These are phyloP conservation scores for Starmerella floricola DNA, from an alignment of 805 yeast genomes.

Conservation along the genomic window DNA sequence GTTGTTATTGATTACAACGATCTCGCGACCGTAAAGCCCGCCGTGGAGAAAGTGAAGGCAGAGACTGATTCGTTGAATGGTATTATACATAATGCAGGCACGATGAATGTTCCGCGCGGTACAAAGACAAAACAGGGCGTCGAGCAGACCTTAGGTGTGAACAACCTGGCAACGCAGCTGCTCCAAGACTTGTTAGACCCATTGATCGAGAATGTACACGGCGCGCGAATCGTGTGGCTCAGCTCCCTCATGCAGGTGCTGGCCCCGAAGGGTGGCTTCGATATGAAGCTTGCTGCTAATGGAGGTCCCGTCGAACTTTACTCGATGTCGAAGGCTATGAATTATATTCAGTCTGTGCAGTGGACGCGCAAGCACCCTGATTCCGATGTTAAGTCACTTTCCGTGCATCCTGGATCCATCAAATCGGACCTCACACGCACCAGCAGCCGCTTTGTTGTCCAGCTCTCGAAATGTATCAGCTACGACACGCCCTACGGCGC, in stretches of 20 bases:
- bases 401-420: conserved; percentile 36
- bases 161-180: conserved; percentile 37
- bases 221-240: conserved; percentile 37
- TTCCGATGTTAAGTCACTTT: conserved; percentile 27
- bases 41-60: conserved; percentile 12
- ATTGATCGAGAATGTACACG: conserved; percentile 29
- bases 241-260: conserved; percentile 32
- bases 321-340: conserved; percentile 37
- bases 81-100: conserved; percentile 24
- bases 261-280: conserved; percentile 29
- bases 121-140: conserved; percentile 35
- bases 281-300: conserved; percentile 29
- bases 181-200: conserved; percentile 32
- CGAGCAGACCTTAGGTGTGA: conserved; percentile 38
- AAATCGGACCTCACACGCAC: conserved; percentile 30
- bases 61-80: conserved; percentile 16
- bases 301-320: conserved; percentile 22
- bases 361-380: conserved; percentile 31
- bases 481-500: conserved; percentile 33
- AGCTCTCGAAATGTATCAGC: conserved; percentile 4
- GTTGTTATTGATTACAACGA: conserved; percentile 22
- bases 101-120: conserved; percentile 27
- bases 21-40: conserved; percentile 22
- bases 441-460: neutral
- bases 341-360: conserved; percentile 30